Evolutionary conservation across 805 yeast genomes (phyloP).

Genomic region (Candida adriatica): DNA sequence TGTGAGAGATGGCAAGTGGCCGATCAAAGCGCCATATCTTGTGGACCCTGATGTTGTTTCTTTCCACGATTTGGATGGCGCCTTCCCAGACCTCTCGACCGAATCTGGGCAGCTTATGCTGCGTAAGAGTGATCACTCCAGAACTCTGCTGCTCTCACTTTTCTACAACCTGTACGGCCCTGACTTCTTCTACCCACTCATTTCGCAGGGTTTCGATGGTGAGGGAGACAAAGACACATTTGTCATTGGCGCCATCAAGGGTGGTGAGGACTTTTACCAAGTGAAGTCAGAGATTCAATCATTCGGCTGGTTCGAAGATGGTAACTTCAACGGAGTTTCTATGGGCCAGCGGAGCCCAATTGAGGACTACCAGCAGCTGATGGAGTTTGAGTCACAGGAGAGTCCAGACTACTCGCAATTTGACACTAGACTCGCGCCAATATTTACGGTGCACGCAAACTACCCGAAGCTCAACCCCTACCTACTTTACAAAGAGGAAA

Average conservation of each 20-base stretch:
- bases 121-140: slow-evolving; percentile 51
- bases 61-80: slow-evolving; percentile 55
- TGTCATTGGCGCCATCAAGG: slow-evolving; percentile 49
- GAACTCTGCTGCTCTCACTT: slow-evolving; percentile 49
- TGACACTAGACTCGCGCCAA: slow-evolving; percentile 12
- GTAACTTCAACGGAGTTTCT: slow-evolving; percentile 56
- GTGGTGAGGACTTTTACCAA: slow-evolving; percentile 38
- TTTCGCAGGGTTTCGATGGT: slow-evolving; percentile 70
- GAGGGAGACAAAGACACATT: slow-evolving; percentile 81
- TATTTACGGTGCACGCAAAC: slow-evolving; percentile 32
- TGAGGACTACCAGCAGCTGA: slow-evolving; percentile 39
- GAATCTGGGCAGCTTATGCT: slow-evolving; percentile 68
- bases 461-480: slow-evolving; percentile 31
- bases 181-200: slow-evolving; percentile 53
- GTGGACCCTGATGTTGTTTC: slow-evolving; percentile 28
- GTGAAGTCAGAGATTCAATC: slow-evolving; percentile 26
- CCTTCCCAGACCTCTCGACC: slow-evolving; percentile 60
- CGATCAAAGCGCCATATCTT: slow-evolving; percentile 7
- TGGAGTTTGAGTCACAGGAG: slow-evolving; percentile 2
- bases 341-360: slow-evolving; percentile 73
- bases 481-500: slow-evolving; percentile 19
- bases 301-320: slow-evolving; percentile 24
- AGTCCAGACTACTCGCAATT: slow-evolving; percentile 10
- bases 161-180: slow-evolving; percentile 69
- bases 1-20: slow-evolving; percentile 21